A percentile compares a stretch with the other conserved stretches of the same genome.
phyloP scores from a whole-genome alignment of 371 early-diverging fungal genomes.

The Apophysomyces variabilis region DNA sequence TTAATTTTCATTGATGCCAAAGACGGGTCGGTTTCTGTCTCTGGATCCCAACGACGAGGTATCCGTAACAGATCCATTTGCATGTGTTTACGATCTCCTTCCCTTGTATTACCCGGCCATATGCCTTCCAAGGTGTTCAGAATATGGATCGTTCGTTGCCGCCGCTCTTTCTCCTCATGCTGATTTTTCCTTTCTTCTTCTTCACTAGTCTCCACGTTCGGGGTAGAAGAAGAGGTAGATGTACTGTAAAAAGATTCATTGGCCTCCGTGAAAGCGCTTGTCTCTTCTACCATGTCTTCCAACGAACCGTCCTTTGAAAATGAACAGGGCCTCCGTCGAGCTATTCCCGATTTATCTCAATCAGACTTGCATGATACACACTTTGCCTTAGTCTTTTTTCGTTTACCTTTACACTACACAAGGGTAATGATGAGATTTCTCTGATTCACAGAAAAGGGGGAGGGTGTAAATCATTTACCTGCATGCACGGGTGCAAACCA shows the following conservation, averaged over 20 bases:
- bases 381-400: not conserved
- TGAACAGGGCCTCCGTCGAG: conserved; percentile 27
- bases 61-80: conserved; percentile 6
- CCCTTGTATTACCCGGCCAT: not conserved
- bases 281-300: conserved; percentile 17
- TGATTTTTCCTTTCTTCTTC: not conserved
- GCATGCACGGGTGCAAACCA: conserved; percentile 10
- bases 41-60: conserved; percentile 10
- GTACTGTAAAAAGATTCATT: conserved; percentile 7
- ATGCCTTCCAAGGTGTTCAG: not conserved
- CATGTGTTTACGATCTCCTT: not conserved
- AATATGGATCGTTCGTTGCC: not conserved
- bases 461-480: not conserved
- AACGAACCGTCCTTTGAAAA: conserved; percentile 23
- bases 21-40: too few relatives aligned
- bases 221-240: conserved; percentile 6
- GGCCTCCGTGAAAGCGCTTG: not conserved
- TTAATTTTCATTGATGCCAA: conserved; percentile 11
- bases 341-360: conserved; percentile 10
- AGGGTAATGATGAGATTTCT: not conserved
- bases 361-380: not conserved
- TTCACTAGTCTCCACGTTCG: not conserved
- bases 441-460: not conserved
- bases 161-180: not conserved
- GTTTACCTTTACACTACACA: conserved; percentile 8